phyloP scores from a whole-genome alignment of 2,329 filamentous ascomycete species.

The Alternaria consortialis region DNA sequence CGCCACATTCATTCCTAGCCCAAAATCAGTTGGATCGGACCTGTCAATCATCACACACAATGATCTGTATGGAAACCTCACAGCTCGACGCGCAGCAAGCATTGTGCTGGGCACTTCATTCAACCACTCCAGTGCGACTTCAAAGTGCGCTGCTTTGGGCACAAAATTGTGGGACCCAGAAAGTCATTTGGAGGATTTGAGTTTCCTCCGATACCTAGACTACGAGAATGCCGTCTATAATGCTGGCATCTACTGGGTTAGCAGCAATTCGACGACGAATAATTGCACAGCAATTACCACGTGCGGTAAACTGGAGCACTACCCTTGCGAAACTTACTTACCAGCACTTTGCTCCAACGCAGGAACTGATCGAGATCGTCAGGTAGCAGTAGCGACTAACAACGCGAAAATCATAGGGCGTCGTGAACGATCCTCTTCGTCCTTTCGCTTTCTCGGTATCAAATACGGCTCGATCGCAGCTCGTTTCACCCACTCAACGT shows the following conservation, averaged over 20 bases:
- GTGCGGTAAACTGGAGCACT: slow-evolving; percentile 21
- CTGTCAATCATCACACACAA: slow-evolving; percentile 43
- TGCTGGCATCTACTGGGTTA: neutral
- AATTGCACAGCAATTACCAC: slow-evolving; percentile 34
- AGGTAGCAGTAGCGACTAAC: slow-evolving; percentile 27
- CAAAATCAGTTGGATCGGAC: slow-evolving; percentile 39
- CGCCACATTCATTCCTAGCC: slow-evolving; percentile 26
- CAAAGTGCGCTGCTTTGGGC: slow-evolving; percentile 32
- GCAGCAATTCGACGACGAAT: slow-evolving; percentile 10
- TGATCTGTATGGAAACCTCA: slow-evolving; percentile 37
- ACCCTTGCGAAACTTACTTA: slow-evolving; percentile 29
- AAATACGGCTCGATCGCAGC: slow-evolving; percentile 57
- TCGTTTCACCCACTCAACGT: slow-evolving; percentile 58
- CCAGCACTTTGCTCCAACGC: slow-evolving; percentile 38
- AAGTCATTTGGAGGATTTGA: slow-evolving; percentile 16
- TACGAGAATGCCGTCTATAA: slow-evolving; percentile 26
- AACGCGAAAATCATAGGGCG: slow-evolving; percentile 46
- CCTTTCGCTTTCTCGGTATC: slow-evolving; percentile 63
- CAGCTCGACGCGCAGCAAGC: slow-evolving; percentile 27
- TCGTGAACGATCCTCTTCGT: slow-evolving; percentile 53
- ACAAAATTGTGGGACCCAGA: slow-evolving; percentile 32
- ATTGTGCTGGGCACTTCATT: slow-evolving; percentile 28
- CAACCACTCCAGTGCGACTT: slow-evolving; percentile 15
- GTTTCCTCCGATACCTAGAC: slow-evolving; percentile 30
- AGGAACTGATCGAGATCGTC: slow-evolving; percentile 2